phyloP scores from a whole-genome alignment of 176 grass and related monocot species.

The Carex kokanica region DNA sequence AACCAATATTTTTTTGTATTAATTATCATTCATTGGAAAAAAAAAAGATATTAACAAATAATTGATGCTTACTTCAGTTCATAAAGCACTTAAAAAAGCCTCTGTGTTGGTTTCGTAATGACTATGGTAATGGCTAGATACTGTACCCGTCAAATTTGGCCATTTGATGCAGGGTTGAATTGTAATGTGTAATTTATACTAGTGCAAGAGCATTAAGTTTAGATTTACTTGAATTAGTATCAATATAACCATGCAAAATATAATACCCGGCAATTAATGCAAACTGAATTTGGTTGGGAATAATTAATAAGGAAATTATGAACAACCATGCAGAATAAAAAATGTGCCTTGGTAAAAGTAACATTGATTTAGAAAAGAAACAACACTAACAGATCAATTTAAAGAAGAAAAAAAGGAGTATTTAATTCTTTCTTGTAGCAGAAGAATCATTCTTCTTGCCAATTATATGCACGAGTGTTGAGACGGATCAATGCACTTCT shows the following conservation, averaged over 20 bases:
- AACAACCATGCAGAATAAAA: neutral
- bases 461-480: too few relatives aligned
- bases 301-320: conserved; percentile 4
- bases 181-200: neutral
- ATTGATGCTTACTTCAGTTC: neutral
- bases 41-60: neutral
- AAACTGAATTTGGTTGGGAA: neutral
- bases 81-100: neutral
- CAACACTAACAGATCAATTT: neutral
- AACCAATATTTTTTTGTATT: neutral
- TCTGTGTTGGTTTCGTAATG: neutral
- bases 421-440: too few relatives aligned
- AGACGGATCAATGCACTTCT: too few relatives aligned
- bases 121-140: neutral
- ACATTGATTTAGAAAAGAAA: too few relatives aligned
- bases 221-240: neutral
- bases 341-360: too few relatives aligned
- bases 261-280: neutral
- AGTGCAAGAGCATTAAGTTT: neutral
- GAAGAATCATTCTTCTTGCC: too few relatives aligned
- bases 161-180: neutral
- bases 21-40: neutral
- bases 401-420: too few relatives aligned
- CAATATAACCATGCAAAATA: neutral
- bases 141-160: neutral